Conservation (phyloP, 768 basidiomycete species). For the Trametes punicea region DNA sequence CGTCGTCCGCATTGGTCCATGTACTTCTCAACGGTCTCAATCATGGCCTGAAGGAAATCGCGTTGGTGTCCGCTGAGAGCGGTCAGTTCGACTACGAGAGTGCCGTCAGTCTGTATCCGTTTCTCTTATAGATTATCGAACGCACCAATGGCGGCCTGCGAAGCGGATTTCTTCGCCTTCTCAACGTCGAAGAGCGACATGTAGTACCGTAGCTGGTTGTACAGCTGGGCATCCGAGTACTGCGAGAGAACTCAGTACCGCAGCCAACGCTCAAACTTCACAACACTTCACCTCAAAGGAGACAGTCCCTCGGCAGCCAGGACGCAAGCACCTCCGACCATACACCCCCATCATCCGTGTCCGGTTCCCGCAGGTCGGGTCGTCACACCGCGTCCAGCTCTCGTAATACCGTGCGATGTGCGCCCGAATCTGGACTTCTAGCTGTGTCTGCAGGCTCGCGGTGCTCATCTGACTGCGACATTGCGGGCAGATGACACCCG, state of each 20-base stretch:
- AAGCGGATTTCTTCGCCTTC: slow-evolving; percentile 52
- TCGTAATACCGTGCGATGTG: slow-evolving; percentile 84
- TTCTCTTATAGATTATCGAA: neutral
- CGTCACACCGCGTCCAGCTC: slow-evolving; percentile 85
- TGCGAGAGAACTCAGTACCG: slow-evolving; percentile 32
- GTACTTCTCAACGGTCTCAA: slow-evolving; percentile 65
- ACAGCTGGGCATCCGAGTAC: slow-evolving; percentile 83
- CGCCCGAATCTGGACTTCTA: slow-evolving; percentile 81
- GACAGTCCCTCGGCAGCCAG: slow-evolving; percentile 67
- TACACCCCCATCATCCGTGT: slow-evolving; percentile 96
- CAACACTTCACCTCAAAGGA: slow-evolving; percentile 64
- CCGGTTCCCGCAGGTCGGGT: slow-evolving; percentile 74
- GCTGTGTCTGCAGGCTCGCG: slow-evolving; percentile 74
- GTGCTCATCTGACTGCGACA: slow-evolving; percentile 53
- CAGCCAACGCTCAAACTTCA: neutral
- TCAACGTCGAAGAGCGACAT: slow-evolving; percentile 71
- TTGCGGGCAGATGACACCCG: slow-evolving; percentile 67
- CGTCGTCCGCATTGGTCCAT: slow-evolving; percentile 84
- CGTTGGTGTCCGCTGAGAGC: slow-evolving; percentile 50
- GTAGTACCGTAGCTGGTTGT: slow-evolving; percentile 89
- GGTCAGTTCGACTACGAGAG: slow-evolving; percentile 50
- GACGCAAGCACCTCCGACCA: slow-evolving; percentile 73
- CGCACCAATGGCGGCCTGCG: slow-evolving; percentile 41
- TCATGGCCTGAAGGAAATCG: slow-evolving; percentile 50
- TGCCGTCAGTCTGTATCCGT: neutral